phyloP scores from a whole-genome alignment of 805 yeast genomes.

The Starmerella sirachaensis region DNA sequence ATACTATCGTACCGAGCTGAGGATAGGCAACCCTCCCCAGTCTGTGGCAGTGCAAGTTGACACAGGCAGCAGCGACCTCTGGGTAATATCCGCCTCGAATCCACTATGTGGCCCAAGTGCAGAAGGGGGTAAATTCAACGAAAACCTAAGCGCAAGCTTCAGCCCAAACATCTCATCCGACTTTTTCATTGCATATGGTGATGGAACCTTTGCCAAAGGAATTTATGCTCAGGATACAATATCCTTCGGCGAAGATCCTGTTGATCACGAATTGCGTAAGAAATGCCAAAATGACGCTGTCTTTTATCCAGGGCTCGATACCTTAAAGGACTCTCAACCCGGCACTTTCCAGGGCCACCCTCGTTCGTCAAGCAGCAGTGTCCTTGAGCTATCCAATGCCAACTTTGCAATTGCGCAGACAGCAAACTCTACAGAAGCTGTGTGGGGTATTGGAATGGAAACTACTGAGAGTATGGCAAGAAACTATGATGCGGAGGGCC shows the following conservation, averaged over 20 bases:
- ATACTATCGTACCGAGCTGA: conserved; percentile 26
- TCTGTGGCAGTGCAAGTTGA: conserved; percentile 47
- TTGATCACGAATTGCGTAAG: background rate
- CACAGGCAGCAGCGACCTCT: conserved; percentile 66
- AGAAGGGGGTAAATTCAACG: conserved; percentile 4
- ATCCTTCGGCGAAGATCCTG: conserved; percentile 32
- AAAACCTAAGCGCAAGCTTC: conserved; percentile 3
- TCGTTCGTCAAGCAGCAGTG: too few relatives aligned
- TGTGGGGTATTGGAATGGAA: conserved; percentile 30
- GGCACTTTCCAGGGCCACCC: too few relatives aligned
- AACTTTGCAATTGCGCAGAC: conserved; percentile 65
- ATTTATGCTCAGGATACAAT: conserved; percentile 48
- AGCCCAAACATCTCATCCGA: conserved; percentile 6
- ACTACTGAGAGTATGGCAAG: conserved; percentile 28
- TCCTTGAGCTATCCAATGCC: conserved; percentile 24
- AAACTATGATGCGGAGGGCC: conserved; percentile 6
- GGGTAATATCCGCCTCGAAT: conserved; percentile 44
- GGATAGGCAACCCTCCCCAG: conserved; percentile 49
- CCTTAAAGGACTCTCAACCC: too few relatives aligned
- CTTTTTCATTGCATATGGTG: conserved; percentile 30
- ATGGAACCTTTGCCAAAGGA: conserved; percentile 41
- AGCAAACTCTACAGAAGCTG: conserved; percentile 53
- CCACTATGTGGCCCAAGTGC: conserved; percentile 29
- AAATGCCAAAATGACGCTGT: background rate
- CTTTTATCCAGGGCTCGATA: too few relatives aligned